Base-by-base conservation (phyloP, 2,329 filamentous ascomycete species). In the Exophiala aquamarina region DNA sequence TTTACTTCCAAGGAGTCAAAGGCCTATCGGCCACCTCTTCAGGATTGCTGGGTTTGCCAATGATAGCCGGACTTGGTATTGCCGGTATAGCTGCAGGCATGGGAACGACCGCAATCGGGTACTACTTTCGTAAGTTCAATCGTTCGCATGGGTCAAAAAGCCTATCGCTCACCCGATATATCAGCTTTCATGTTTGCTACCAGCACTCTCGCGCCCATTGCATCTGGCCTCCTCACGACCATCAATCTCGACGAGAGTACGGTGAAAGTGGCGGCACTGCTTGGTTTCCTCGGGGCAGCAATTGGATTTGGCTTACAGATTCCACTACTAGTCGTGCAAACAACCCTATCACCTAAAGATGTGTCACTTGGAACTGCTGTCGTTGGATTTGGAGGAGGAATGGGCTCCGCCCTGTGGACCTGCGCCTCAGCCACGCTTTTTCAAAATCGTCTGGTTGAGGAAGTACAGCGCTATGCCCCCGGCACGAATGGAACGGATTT, bases 1-100 rank as follows among this genome's bases (percentile, higher is more conserved):
- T 62, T 1, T 69, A 67, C 47, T 69, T 62, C 39, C 66, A 69
- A 56, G 55, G 43, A 6, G 60, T 66, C 39, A 47, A 46, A 33
- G 56, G 53, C 4, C 4, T 36, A 14, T 52, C 34, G n/a, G 50
- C 44, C 18, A 54, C 31, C 23, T 41, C 43, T 8, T 46, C 53
- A 4, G 53, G 50, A n/a, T 33, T 50, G 15, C 32, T 53, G 13
- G 32, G 20, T 11, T 29, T 56, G 3, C 38, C 46, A 4, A 34
- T 50, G 39, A 50, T 56, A 15, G 37, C 39, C 7, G 50, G 53
- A 3, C 21, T 56, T 4, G 26, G 23, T 18, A 18, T 53, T 17
- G 43, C 41, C 18, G 11, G 26, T 6, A 10, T 56, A n/a, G 10
- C 39, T 11, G 37, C 46, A 21, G 39, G 42, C 9, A 20, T 51